Base-by-base conservation (phyloP, 2,329 filamentous ascomycete species). In the Arthrinium phaeospermum region DNA sequence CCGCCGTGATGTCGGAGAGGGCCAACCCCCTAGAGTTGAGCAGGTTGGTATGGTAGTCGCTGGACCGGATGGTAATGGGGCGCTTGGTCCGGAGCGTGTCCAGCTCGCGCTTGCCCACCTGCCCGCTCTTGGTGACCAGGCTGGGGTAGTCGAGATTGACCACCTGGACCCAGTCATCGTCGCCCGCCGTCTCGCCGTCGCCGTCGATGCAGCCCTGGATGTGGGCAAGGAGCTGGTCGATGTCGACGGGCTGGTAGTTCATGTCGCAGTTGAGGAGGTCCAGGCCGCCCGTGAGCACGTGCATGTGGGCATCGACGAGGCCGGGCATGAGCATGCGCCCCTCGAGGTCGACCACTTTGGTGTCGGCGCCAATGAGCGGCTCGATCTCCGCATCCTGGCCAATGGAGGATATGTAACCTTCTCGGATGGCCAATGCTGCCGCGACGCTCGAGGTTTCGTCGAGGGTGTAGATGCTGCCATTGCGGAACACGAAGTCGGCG, bases 381-480 rank as follows among this genome's bases (percentile, higher is more conserved):
- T 61, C 14, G 30, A 34, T 37, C 8, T 61, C 53, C 7, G 53
- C 53, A 22, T 61, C 30, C 14, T 10, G 16, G 30, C 53, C 53
- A 37, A 61, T 34, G 1, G 53, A 19, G 19, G 53, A 37, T 16
- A 61, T n/a, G 30, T 22, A 37, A 30, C 53, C 53, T 7, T 16
- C 53, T 10, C 37, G 37, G 30, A 61, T 8, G 30, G 53, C 53
- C 30, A 61, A 61, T 12, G 53, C 16, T n/a, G 30, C 14, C 10
- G 53, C 53, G 27, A 37, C 53, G 53, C 30, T 61, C 5, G 53
- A 61, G 53, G 7, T 16, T 30, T 16, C 30, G 53, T 61, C 53
- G 30, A 61, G 53, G 16, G 53, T 37, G 53, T 61, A 61, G 53
- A 61, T 61, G 53, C 53, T 22, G 19, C 53, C 53, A 37, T 61